Percentiles rank a stretch among this genome's conserved stretches.
Evolutionary conservation across 116 monocot genomes (phyloP).

Genomic region (Iris pallida): DNA sequence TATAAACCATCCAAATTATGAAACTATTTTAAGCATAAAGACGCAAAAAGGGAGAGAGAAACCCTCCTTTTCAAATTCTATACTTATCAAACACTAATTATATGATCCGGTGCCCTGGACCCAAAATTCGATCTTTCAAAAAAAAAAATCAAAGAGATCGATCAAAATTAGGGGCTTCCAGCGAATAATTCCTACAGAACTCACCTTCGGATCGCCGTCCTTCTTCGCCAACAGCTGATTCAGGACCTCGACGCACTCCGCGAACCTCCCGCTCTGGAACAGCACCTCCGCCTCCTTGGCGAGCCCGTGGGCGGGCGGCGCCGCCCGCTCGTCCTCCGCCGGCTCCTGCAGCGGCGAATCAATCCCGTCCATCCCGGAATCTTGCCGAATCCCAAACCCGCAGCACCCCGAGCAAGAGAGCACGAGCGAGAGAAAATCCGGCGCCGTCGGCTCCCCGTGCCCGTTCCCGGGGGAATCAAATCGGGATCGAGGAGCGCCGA

Average conservation of each 20-base stretch:
- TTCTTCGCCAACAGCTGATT: constrained; percentile 38
- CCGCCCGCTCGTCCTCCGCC: constrained; percentile 17
- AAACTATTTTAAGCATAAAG: too few species aligned
- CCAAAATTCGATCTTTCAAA: not conserved
- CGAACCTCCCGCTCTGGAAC: constrained; percentile 38
- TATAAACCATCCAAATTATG: too few species aligned
- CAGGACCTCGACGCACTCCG: constrained; percentile 48
- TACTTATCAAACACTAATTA: not conserved
- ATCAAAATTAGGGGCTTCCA: not conserved
- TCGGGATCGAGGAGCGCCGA: not conserved
- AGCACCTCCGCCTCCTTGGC: constrained; percentile 44
- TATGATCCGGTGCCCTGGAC: not conserved
- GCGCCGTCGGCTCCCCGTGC: not conserved
- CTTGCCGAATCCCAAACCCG: not conserved
- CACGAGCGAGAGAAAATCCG: not conserved
- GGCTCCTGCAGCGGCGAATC: constrained; percentile 14
- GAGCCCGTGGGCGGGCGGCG: constrained; percentile 21
- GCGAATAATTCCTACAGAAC: not conserved
- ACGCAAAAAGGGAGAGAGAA: too few species aligned
- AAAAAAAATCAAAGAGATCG: not conserved
- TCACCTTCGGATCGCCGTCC: constrained; percentile 42
- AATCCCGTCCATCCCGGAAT: constrained; percentile 23
- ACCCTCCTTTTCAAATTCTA: not conserved
- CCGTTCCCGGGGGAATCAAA: not conserved
- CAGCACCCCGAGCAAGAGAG: not conserved